Base-by-base conservation (phyloP, 2,329 filamentous ascomycete species). In the Curvularia spicifera region DNA sequence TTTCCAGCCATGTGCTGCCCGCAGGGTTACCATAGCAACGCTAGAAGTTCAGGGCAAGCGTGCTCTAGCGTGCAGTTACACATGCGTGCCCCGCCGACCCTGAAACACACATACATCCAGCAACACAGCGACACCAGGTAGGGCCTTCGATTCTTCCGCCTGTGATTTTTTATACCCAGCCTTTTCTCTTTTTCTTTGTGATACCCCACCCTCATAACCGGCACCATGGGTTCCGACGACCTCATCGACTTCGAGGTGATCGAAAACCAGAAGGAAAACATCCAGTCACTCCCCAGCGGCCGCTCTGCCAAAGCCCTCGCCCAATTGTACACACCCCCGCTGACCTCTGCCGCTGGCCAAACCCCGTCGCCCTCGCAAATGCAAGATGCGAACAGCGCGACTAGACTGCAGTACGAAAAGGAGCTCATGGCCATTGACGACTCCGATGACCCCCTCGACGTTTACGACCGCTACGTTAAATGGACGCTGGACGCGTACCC, bases 401-500 rank as follows among this genome's bases (percentile, higher is more conserved):
- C 90, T 67, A 87, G 94, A 66, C 87, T 89, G 68, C 89, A 94
- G 71, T 98, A 91, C 69, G 95, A 99, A 78, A 85, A 87, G 12
- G 95, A 98, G 76, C 79, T 98, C 18, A 83, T 87, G 43, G 86
- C 83, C 47, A 88, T 96, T 50, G 85, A 87, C 63, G 95, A 99
- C 75, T 91, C 91, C 0, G 95, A 99, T 74, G 95, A 99, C 71
- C 95, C 95, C 1, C 87, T 99, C 47, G 95, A 98, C 71, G 86
- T 97, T 61, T 99, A 92, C 80, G 94, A 98, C 76, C 89, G 95
- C 75, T 99, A 99, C 75, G 91, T 98, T 57, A 92, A 92, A 78
- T 99, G 95, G 95, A 97, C 93, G 1, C 82, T 98, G 28, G 91
- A 97, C 76, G 90, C 94, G 52, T 99, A 98, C 76, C 94, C 95